A percentile compares a stretch with the other conserved stretches of the same genome.
These are phyloP conservation scores for Talaromyces wortmannii DNA, from an alignment of 495 filamentous ascomycete species.

Conservation along the genomic window DNA sequence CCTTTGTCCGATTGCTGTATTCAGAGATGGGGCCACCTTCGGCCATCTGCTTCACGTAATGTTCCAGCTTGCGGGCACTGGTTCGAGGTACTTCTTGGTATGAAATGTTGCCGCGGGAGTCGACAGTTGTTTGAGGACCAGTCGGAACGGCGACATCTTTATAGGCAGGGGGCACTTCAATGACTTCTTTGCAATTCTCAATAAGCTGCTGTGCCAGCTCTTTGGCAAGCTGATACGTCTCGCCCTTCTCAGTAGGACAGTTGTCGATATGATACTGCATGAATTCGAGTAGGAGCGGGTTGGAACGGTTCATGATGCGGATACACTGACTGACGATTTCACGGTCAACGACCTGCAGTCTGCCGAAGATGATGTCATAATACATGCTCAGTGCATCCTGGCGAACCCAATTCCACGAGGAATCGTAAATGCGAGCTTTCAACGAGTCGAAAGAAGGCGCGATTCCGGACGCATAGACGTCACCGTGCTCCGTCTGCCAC, in stretches of 20 bases:
- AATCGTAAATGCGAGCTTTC: constrained; percentile 95
- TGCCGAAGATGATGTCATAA: constrained; percentile 97
- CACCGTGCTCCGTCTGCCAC: constrained; percentile 92
- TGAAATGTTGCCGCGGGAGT: constrained; percentile 79
- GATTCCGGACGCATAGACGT: constrained; percentile 91
- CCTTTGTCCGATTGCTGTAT: constrained; percentile 96
- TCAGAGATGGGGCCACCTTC: constrained; percentile 97
- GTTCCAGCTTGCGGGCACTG: constrained; percentile 93
- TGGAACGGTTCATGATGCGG: constrained; percentile 98
- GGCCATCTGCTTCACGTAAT: constrained; percentile 98
- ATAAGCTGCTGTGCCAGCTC: constrained; percentile 92
- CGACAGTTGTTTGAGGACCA: constrained; percentile 82
- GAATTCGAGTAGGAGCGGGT: constrained; percentile 90
- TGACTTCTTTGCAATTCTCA: constrained; percentile 92
- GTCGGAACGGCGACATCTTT: constrained; percentile 94
- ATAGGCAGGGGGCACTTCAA: constrained; percentile 76
- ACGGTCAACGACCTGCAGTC: constrained; percentile 85
- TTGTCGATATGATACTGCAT: constrained; percentile 99
- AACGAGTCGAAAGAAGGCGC: constrained; percentile 87
- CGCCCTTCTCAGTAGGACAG: constrained; percentile 91
- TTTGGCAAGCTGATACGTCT: constrained; percentile 96
- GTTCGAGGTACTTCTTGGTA: constrained; percentile 84
- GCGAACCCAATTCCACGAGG: constrained; percentile 98
- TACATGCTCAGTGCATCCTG: constrained; percentile 98
- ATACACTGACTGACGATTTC: constrained; percentile 99